These are phyloP conservation scores for Malus fusca DNA, from an alignment of 306 rosid species.

Conservation along the genomic window DNA sequence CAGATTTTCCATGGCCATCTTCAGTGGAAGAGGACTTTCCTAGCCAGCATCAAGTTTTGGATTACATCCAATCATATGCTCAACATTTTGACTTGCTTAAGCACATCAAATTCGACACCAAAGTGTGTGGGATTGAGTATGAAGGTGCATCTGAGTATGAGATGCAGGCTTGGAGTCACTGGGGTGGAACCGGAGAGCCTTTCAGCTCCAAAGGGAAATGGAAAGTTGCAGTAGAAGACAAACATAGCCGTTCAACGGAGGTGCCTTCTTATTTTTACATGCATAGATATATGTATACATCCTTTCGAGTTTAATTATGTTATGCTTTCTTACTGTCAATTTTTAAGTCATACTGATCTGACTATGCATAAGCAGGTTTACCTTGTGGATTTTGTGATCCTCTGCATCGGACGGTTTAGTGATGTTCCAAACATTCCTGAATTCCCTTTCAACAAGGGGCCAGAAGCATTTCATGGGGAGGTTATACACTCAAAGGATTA, in stretches of 20 bases:
- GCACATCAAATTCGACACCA: conserved; percentile 40
- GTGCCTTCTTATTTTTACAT: not conserved
- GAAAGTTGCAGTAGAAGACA: conserved; percentile 29
- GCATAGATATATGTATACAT: not conserved
- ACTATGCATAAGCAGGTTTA: conserved; percentile 21
- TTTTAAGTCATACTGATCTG: too few relatives aligned
- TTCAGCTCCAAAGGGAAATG: conserved; percentile 38
- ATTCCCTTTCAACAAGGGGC: conserved; percentile 52
- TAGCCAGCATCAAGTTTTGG: conserved; percentile 17
- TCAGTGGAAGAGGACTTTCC: conserved; percentile 37
- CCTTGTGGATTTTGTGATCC: conserved; percentile 51
- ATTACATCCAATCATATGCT: conserved; percentile 36
- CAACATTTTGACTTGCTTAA: conserved; percentile 34
- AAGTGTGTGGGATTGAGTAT: conserved; percentile 28
- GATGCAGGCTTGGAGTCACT: conserved; percentile 25
- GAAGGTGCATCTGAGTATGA: conserved; percentile 30
- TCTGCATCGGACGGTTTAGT: conserved; percentile 69
- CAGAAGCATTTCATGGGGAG: conserved; percentile 39
- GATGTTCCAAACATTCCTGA: conserved; percentile 62
- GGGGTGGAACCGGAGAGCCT: conserved; percentile 48
- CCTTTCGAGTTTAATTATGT: not conserved
- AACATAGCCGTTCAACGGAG: conserved; percentile 18
- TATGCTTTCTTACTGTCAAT: not conserved
- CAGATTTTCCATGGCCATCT: conserved; percentile 62
- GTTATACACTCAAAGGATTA: conserved; percentile 52